These are phyloP conservation scores for Tulasnella sp. DNA, from an alignment of 768 basidiomycete genomes.

Conservation along the genomic window DNA sequence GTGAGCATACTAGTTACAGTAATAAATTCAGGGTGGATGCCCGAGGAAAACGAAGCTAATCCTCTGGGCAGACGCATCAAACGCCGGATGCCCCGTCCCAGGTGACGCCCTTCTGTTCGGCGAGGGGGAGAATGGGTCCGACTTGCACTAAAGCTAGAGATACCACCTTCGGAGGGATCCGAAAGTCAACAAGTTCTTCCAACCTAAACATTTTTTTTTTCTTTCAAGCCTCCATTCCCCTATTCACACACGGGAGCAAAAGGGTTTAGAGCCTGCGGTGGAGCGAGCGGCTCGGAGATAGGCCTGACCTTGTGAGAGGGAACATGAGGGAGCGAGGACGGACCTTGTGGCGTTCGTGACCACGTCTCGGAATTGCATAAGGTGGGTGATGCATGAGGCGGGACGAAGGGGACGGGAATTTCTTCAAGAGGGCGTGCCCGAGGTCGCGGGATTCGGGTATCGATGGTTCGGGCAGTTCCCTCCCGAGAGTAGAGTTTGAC, in stretches of 20 bases:
- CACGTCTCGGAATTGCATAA: slow-evolving; percentile 4
- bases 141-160: background rate
- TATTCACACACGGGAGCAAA: background rate
- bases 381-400: background rate
- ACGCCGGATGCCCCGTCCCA: background rate
- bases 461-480: background rate
- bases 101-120: background rate
- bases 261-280: background rate
- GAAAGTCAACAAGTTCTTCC: background rate
- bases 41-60: background rate
- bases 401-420: background rate
- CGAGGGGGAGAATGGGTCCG: background rate
- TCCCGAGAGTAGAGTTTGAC: background rate
- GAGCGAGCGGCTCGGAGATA: background rate
- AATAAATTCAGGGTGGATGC: background rate
- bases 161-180: background rate
- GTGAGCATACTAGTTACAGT: background rate
- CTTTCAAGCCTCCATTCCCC: background rate
- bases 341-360: too few relatives aligned
- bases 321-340: too few relatives aligned
- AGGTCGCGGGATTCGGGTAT: background rate
- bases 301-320: background rate
- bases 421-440: background rate
- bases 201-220: background rate
- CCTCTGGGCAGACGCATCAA: background rate